Evolutionary conservation across 2,329 filamentous ascomycete genomes (phyloP).

Genomic region (Didymella keratinophila): DNA sequence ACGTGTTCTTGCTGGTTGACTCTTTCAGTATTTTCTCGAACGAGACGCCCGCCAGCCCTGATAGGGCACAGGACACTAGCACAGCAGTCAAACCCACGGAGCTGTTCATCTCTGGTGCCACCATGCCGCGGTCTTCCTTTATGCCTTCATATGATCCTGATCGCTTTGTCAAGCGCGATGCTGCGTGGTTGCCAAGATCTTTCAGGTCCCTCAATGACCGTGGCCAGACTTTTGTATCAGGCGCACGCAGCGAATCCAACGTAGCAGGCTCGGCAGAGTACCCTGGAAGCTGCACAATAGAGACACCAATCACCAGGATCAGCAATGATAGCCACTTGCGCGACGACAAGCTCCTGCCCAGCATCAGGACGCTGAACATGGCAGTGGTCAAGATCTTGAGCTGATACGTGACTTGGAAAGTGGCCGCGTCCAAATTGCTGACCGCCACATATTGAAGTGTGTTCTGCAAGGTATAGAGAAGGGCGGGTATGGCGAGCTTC

Average conservation of each 20-base stretch:
- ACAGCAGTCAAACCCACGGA: conserved; percentile 82
- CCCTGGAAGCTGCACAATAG: conserved; percentile 81
- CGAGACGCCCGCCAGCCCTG: conserved; percentile 84
- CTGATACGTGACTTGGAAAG: conserved; percentile 93
- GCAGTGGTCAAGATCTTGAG: conserved; percentile 93
- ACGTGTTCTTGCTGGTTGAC: conserved; percentile 72
- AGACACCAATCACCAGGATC: conserved; percentile 81
- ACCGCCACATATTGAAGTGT: conserved; percentile 92
- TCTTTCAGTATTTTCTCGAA: conserved; percentile 94
- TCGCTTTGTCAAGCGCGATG: conserved; percentile 61
- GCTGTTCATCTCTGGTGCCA: conserved; percentile 72
- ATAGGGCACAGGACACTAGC: conserved; percentile 77
- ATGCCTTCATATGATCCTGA: conserved; percentile 94
- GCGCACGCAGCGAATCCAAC: conserved; percentile 67
- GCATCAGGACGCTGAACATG: conserved; percentile 80
- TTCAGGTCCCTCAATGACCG: conserved; percentile 80
- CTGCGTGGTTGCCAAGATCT: conserved; percentile 64
- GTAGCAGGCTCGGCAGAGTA: conserved; percentile 59
- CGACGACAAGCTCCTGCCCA: conserved; percentile 72
- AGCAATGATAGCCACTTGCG: conserved; percentile 84
- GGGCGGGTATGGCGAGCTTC: conserved; percentile 90
- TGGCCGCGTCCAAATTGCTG: conserved; percentile 88
- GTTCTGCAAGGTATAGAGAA: conserved; percentile 90
- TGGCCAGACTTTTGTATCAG: conserved; percentile 62
- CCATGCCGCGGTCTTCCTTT: conserved; percentile 64